Base-by-base conservation (phyloP, 2,329 filamentous ascomycete species). In the Colletotrichum magnum region DNA sequence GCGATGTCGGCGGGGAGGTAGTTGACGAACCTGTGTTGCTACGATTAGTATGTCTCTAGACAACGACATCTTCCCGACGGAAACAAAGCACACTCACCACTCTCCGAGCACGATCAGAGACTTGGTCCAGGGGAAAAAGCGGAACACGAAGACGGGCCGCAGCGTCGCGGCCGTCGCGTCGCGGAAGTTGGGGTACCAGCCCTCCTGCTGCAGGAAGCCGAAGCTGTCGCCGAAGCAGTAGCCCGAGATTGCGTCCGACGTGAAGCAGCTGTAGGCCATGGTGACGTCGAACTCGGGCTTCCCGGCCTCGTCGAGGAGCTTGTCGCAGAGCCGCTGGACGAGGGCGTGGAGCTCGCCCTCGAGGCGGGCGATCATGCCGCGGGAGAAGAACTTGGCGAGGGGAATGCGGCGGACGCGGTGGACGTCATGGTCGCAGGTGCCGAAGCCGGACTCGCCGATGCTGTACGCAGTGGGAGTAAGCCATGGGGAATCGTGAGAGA, bases 241-340 rank as follows among this genome's bases (percentile, higher is more conserved):
- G 2, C 76, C 73, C 2, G 77, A 78, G 32, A 82, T 82, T 3
- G 77, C 75, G n/a, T 83, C 81, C 0, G 79, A 76, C 0, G 80
- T 81, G 61, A 81, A 81, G 69, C 80, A 82, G 64, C 78, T 81
- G 59, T 79, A 81, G 2, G 80, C 78, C 62, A 78, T 74, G 36
- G 75, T 77, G 9, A 81, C 70, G 45, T 82, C 77, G n/a, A 82
- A 77, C 6, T 72, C 59, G 12, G 64, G 68, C 16, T 71, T 73
- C 13, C 74, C 73, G 7, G 71, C 54, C 6, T 69, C 70, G 3
- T 60, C 56, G 5, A 82, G 72, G 66, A 80, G 66, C 69, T 79
- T 78, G 69, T 78, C 73, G 65, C 76, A 77, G 1, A 76, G 72
- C 6, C 66, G 72, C 68, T 77, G 75, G 2, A 73, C 74, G 16